Evolutionary conservation across 78 protist species (phyloP).

Genomic region (Blattamonas nauphoetae): DNA sequence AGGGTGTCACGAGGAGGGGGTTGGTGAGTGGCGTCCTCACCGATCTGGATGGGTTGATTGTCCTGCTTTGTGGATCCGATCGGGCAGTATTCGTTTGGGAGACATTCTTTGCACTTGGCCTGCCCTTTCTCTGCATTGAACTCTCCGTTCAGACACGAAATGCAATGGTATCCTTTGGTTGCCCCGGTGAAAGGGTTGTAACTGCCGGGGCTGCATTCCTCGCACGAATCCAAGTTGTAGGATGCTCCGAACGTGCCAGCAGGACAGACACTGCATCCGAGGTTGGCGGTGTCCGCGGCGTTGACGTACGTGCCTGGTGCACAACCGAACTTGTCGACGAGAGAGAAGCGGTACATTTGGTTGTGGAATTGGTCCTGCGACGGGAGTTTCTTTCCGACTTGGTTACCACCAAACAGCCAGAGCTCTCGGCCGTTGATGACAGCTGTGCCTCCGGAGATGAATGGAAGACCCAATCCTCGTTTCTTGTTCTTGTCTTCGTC

Average conservation of each 20-base stretch:
- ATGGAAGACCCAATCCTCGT: too few species aligned
- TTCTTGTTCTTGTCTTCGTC: background rate
- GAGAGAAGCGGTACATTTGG: background rate
- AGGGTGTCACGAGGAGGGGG: too few species aligned
- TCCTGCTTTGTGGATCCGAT: background rate
- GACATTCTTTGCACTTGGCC: background rate
- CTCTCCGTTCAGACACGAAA: background rate
- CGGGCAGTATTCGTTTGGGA: background rate
- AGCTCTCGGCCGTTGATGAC: background rate
- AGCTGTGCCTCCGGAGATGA: background rate
- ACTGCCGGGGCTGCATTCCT: background rate
- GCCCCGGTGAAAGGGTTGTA: background rate
- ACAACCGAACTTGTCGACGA: background rate
- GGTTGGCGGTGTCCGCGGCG: too few species aligned
- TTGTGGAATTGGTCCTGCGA: background rate
- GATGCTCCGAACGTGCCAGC: too few species aligned
- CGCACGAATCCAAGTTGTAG: too few species aligned
- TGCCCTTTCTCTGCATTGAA: background rate
- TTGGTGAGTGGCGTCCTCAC: too few species aligned
- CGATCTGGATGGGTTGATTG: too few species aligned
- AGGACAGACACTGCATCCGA: too few species aligned
- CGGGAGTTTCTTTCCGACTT: background rate
- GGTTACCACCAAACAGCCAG: background rate
- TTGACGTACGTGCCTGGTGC: background rate
- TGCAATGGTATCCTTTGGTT: background rate